Evolutionary conservation across 1,284 basidiomycete species (phyloP).

Genomic region (Sphagnurus paluster): DNA sequence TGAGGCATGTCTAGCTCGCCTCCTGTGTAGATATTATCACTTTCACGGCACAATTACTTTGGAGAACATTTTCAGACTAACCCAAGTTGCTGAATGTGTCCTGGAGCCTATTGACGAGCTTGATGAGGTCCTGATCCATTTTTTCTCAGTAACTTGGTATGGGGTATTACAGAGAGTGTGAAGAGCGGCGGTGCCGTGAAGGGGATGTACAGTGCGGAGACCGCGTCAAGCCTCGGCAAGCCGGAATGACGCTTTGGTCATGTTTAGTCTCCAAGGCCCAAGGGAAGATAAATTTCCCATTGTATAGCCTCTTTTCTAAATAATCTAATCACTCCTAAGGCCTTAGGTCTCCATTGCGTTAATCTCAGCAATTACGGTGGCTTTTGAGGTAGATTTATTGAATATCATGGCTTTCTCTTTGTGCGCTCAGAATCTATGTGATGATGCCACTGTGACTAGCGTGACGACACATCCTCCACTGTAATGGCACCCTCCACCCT

Average conservation of each 20-base stretch:
- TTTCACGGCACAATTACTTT: conserved; percentile 11
- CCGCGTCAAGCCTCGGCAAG: conserved; percentile 21
- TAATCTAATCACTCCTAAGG: background rate
- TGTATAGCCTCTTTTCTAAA: no score
- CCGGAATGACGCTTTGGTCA: conserved; percentile 5
- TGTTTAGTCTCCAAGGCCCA: conserved; percentile 14
- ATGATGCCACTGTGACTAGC: background rate
- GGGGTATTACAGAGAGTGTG: conserved; percentile 18
- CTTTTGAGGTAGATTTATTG: no score
- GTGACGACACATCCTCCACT: background rate
- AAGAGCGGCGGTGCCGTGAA: conserved; percentile 6
- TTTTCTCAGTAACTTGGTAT: conserved; percentile 25
- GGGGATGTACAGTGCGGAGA: conserved; percentile 5
- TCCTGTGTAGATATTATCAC: conserved; percentile 42
- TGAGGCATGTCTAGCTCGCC: conserved; percentile 88
- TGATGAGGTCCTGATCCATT: conserved; percentile 95
- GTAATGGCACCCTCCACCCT: conserved; percentile 11
- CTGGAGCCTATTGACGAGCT: conserved; percentile 95
- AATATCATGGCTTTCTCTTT: no score
- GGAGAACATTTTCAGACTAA: conserved; percentile 35
- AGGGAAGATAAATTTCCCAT: background rate
- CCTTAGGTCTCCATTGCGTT: background rate
- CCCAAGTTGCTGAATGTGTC: conserved; percentile 84
- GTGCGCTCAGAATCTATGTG: no score
- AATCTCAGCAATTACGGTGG: no score